Base-by-base conservation (phyloP, 2,329 filamentous ascomycete genomes). In the Neopestalotiopsis clavispora region DNA sequence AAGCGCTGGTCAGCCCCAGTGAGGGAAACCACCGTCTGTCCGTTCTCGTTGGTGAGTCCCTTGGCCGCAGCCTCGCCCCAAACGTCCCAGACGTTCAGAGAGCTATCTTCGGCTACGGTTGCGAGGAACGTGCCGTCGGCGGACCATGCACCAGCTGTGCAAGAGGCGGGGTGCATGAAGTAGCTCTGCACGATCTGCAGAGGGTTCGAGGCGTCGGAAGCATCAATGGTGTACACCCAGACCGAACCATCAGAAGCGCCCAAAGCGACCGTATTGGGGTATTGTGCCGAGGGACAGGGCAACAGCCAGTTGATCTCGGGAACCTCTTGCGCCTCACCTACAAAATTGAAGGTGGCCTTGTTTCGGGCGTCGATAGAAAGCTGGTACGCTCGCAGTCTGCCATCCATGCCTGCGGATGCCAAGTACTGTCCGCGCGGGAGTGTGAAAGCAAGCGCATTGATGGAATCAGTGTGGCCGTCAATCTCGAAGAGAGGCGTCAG, bases 281-380 rank as follows among this genome's bases (percentile, higher is more conserved):
- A 89, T 5, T 85, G 83, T 13, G 90, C 80, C 70, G 91, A 85
- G 1, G 95, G 94, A 78, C 93, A 97, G 0, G 94, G 82, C 1
- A 85, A 82, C 42, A 98, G 81, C 95, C 95, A 99, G 84, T 96
- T 97, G 76, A 99, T 92, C 81, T 98, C 95, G 74, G 97, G 92
- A 10, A 98, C 95, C 80, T 99, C 96, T 76, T 94, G 92, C 3
- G 90, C 89, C 76, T 96, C 93, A 67, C 88, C 92, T 9, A 97
- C 80, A 75, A 93, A 92, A 59, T 86, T 84, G 76, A 89, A 80
- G 65, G 85, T 82, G 61, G 84, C 78, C 70, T 85, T 85, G 28
- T 85, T 83, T 49, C 83, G 72, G 73, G 82, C 72, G 75, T 84
- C 77, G 77, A 86, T 74, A 13, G 81, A 79, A 1, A 87, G 79